A percentile compares a stretch with the other conserved stretches of the same genome.
Evolutionary conservation across 2,329 filamentous ascomycete species (phyloP).

Genomic region (Colletotrichum sp.): DNA sequence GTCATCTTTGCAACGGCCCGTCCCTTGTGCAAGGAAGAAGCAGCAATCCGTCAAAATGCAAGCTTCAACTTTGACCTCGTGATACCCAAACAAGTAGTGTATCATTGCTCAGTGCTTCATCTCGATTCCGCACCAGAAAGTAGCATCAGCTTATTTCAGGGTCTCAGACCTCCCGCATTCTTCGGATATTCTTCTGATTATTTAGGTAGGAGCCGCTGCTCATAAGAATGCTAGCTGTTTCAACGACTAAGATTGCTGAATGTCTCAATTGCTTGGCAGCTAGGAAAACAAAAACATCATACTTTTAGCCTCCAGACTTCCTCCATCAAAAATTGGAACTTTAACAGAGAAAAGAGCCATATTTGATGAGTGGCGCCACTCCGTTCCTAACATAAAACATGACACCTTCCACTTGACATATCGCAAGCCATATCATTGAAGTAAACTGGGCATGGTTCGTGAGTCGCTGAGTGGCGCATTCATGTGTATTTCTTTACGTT

Average conservation of each 20-base stretch:
- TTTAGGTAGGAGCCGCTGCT: neutral
- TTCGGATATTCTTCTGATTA: neutral
- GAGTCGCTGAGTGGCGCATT: neutral
- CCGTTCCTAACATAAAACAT: neutral
- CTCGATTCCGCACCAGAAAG: neutral
- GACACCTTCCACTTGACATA: neutral
- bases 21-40: neutral
- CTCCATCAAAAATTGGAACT: neutral
- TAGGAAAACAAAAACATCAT: neutral
- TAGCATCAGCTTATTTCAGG: neutral
- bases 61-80: neutral
- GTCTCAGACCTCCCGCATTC: neutral
- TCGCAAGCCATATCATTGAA: neutral
- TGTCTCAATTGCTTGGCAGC: neutral
- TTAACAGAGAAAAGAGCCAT: neutral
- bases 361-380: neutral
- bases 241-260: neutral
- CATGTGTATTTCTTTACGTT: neutral
- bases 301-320: neutral
- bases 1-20: neutral
- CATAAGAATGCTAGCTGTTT: neutral
- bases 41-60: neutral
- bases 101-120: neutral
- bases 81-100: neutral
- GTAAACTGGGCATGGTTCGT: neutral